Conservation (phyloP, 2,329 filamentous ascomycete genomes). For the Mollisia scopiformis region DNA sequence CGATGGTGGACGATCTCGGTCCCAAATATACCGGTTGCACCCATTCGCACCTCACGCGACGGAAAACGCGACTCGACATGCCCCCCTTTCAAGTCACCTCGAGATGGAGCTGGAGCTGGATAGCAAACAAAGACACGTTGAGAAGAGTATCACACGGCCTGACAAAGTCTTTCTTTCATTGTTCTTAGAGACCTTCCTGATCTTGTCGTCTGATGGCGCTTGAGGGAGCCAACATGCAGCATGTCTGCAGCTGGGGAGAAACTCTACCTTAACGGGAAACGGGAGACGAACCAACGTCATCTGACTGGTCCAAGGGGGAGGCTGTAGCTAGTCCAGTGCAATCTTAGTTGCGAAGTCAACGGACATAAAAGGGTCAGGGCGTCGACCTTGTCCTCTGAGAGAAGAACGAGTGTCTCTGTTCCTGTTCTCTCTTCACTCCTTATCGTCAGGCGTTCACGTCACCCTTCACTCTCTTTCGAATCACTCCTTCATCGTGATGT, state of each 20-base stretch:
- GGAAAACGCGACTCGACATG: not conserved
- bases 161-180: not conserved
- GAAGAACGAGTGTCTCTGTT: conserved; percentile 9
- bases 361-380: conserved; percentile 7
- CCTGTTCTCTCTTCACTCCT: not conserved
- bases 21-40: conserved; percentile 9
- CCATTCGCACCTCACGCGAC: conserved; percentile 5
- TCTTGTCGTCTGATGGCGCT: conserved; percentile 14
- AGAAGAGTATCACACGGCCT: conserved; percentile 8
- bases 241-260: not conserved
- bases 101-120: too few species aligned
- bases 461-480: not conserved
- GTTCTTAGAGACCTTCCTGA: not conserved
- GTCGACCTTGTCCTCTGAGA: conserved; percentile 4
- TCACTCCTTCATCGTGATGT: conserved; percentile 2
- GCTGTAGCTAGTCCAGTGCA: conserved; percentile 7
- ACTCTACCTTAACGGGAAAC: not conserved
- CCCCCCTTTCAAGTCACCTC: too few species aligned
- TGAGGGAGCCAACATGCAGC: not conserved
- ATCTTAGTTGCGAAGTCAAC: conserved; percentile 9
- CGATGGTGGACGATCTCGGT: conserved; percentile 4
- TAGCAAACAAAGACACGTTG: conserved; percentile 6
- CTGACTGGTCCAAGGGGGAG: not conserved
- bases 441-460: conserved; percentile 6
- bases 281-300: conserved; percentile 3